Conservation (phyloP, 106 monocot genomes). For the Dioscorea dumetorum region DNA sequence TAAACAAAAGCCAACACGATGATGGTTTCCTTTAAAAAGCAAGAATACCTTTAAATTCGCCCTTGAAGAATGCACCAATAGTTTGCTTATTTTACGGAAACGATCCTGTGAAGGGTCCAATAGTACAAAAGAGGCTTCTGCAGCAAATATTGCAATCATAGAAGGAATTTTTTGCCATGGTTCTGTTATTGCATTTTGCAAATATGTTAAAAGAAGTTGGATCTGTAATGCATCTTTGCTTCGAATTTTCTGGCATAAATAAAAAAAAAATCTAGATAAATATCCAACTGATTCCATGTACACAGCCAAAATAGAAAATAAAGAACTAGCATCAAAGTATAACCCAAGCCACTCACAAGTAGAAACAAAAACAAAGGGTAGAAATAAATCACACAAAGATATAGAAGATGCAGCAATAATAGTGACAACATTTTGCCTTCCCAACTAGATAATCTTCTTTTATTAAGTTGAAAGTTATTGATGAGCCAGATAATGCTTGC, state of each 20-base stretch:
- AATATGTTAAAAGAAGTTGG: constrained; percentile 69
- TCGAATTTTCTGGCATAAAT: constrained; percentile 31
- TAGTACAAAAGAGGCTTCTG: constrained; percentile 82
- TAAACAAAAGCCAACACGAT: background rate
- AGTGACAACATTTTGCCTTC: too few species aligned
- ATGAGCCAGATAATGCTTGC: too few species aligned
- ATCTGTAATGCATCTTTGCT: constrained; percentile 66
- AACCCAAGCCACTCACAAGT: too few species aligned
- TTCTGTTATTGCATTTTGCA: constrained; percentile 86
- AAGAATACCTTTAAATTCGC: constrained; percentile 57
- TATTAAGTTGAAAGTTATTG: too few species aligned
- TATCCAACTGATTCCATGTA: too few species aligned
- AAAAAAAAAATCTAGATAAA: background rate
- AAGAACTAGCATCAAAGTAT: too few species aligned
- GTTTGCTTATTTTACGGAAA: constrained; percentile 60
- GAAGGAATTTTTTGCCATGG: constrained; percentile 87
- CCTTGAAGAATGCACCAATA: constrained; percentile 42
- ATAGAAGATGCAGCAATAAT: too few species aligned
- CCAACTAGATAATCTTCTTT: too few species aligned
- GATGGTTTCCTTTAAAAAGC: background rate
- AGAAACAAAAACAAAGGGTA: too few species aligned
- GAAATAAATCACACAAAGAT: too few species aligned
- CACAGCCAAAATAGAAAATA: too few species aligned
- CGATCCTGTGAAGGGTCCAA: constrained; percentile 57
- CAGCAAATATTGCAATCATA: constrained; percentile 68